These are phyloP conservation scores for Clathrospora elynae DNA, from an alignment of 2,329 filamentous ascomycete species.

Conservation along the genomic window DNA sequence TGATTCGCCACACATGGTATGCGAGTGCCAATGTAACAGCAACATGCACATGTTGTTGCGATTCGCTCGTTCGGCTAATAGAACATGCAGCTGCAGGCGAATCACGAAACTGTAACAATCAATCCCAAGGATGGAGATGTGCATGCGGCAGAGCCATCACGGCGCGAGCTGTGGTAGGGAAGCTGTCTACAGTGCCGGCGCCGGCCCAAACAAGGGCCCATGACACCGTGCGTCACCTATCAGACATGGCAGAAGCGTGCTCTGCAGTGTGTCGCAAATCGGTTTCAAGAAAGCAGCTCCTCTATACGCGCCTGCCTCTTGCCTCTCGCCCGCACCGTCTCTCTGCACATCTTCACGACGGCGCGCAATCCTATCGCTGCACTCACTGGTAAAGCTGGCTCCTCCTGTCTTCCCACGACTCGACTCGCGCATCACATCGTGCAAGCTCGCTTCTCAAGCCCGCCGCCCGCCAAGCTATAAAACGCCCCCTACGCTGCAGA, in stretches of 20 bases:
- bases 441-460: constrained; percentile 41
- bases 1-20: constrained; percentile 9
- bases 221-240: constrained; percentile 27
- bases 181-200: constrained; percentile 11
- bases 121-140: constrained; percentile 13
- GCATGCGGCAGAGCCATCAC: constrained; percentile 9
- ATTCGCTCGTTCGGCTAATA: constrained; percentile 20
- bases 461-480: constrained; percentile 45
- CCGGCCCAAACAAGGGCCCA: constrained; percentile 13
- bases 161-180: constrained; percentile 11
- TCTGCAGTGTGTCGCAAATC: constrained; percentile 31
- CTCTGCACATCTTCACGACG: not conserved
- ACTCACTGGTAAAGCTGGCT: constrained; percentile 2
- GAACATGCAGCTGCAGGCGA: constrained; percentile 19
- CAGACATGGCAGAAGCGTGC: constrained; percentile 26
- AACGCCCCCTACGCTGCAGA: constrained; percentile 44
- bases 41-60: constrained; percentile 8
- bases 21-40: constrained; percentile 7
- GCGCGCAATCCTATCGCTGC: not conserved
- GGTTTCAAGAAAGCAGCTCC: constrained; percentile 29
- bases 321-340: not conserved
- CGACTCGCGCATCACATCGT: constrained; percentile 28
- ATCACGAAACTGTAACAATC: constrained; percentile 22
- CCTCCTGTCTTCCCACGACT: constrained; percentile 9
- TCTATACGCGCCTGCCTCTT: constrained; percentile 31